Percentiles rank a stretch among this genome's conserved stretches.
These are phyloP conservation scores for Heterobasidion parviporum DNA, from an alignment of 1,284 basidiomycete species.

Conservation along the genomic window DNA sequence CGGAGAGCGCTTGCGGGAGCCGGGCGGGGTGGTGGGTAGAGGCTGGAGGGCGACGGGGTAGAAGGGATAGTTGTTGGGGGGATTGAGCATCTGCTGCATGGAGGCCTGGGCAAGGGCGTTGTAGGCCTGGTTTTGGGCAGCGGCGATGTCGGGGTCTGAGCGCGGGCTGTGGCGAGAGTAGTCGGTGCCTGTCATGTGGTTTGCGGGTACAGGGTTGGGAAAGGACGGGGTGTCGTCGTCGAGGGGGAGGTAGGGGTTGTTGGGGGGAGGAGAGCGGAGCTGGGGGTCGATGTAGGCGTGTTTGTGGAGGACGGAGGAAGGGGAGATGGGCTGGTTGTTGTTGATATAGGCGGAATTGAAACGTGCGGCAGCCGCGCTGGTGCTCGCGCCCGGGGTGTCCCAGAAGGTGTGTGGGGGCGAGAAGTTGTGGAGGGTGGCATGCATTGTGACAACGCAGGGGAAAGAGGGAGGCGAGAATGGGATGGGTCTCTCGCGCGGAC, in stretches of 20 bases:
- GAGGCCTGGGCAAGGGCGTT: not conserved
- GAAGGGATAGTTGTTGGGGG: slow-evolving; percentile 20
- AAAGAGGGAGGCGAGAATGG: not conserved
- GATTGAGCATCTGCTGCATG: slow-evolving; percentile 6
- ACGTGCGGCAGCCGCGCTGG: slow-evolving; percentile 6
- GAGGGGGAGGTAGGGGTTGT: not conserved
- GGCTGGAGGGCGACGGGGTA: slow-evolving; percentile 19
- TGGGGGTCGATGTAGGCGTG: slow-evolving; percentile 8
- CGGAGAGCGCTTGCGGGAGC: slow-evolving; percentile 7
- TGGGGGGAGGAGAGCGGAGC: slow-evolving; percentile 5
- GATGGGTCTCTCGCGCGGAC: no score
- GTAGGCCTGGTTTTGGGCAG: not conserved
- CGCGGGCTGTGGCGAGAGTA: not conserved
- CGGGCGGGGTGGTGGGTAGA: slow-evolving; percentile 10
- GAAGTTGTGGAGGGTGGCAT: slow-evolving; percentile 9
- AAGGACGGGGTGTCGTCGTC: not conserved
- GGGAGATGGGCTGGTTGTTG: slow-evolving; percentile 7
- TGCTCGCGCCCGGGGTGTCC: slow-evolving; percentile 14
- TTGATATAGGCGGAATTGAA: not conserved
- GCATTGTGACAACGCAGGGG: slow-evolving; percentile 6
- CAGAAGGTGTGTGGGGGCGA: slow-evolving; percentile 12
- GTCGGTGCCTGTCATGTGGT: not conserved
- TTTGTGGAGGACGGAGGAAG: slow-evolving; percentile 5
- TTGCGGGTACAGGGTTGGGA: not conserved
- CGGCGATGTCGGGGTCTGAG: not conserved